Evolutionary conservation across 345 rosid genomes (phyloP).

Genomic region (Citrus unshiu): DNA sequence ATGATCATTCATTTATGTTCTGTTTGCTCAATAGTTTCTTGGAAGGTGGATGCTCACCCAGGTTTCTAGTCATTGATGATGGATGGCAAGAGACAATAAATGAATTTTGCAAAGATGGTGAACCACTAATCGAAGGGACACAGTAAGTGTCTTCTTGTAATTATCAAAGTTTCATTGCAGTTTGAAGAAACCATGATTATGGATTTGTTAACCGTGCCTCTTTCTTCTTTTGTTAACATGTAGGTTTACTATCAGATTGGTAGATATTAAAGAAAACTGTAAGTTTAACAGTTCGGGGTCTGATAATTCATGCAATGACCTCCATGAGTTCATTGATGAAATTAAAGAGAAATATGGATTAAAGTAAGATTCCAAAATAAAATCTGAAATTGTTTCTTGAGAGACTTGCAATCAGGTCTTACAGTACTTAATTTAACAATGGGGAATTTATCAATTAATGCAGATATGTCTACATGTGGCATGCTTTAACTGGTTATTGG

Average conservation of each 20-base stretch:
- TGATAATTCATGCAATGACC: constrained; percentile 19
- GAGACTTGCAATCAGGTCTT: not conserved
- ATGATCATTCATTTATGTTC: not conserved
- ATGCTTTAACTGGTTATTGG: constrained; percentile 60
- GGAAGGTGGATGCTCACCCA: constrained; percentile 53
- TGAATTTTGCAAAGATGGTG: constrained; percentile 36
- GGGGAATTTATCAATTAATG: constrained; percentile 9
- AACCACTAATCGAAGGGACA: constrained; percentile 31
- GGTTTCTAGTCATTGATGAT: constrained; percentile 60
- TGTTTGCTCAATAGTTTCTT: constrained; percentile 27
- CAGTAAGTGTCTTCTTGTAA: constrained; percentile 30
- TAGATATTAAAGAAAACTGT: constrained; percentile 46
- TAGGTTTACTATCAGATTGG: constrained; percentile 55
- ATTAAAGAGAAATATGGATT: constrained; percentile 34
- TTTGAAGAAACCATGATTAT: not conserved
- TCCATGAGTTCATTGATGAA: constrained; percentile 30
- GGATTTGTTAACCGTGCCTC: not conserved
- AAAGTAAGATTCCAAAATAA: constrained; percentile 29
- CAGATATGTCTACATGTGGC: constrained; percentile 62
- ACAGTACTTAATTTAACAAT: constrained; percentile 5
- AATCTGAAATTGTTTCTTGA: not conserved
- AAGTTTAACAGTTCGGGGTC: constrained; percentile 41
- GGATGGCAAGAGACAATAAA: constrained; percentile 60
- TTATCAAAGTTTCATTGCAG: not conserved
- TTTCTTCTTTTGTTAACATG: constrained; percentile 6